Base-by-base conservation (phyloP, 2,329 filamentous ascomycete species). In the Colletotrichum tamarilloi region DNA sequence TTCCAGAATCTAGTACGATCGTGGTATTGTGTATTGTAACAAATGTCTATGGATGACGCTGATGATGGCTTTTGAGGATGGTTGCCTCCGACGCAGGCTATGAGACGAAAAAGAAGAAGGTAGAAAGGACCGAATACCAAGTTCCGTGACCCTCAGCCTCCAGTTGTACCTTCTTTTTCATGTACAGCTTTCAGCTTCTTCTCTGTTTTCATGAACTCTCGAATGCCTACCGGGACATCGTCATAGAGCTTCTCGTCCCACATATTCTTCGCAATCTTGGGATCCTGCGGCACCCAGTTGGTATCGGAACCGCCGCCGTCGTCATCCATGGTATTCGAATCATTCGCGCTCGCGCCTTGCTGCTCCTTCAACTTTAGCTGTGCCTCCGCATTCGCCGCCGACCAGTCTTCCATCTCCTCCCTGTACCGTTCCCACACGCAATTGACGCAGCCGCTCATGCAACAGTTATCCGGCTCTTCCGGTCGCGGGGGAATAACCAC, bases 361-460 rank as follows among this genome's bases (percentile, higher is more conserved):
- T 75, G 79, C 16, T 81, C 81, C 46, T 81, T 80, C 72, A 92
- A 77, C 57, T 88, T 87, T 46, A 80, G 80, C 77, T 92, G 89
- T 1, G 94, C 95, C 79, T 92, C 88, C 4, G 86, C 84, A 46
- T 88, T 90, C 72, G 91, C 89, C 16, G 86, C 85, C 4, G 92
- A 93, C 94, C 95, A 98, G 71, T 94, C 93, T 82, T 98, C 95
- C 83, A 98, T 88, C 65, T 98, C 97, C 76, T 99, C 96, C 9
- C 95, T 89, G 82, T 92, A 98, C 66, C 91, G 87, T 78, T 98
- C 95, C 95, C 95, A 98, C 3, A 98, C 97, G 82, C 97, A 99
- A 82, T 98, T 95, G 62, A 98, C 96, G 81, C 97, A 99, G 3
- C 97, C 97, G 79, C 94, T 97, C 97, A 99, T 99, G 84, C 97